These are phyloP conservation scores for Lentinula edodes DNA, from an alignment of 768 basidiomycete genomes.

Conservation along the genomic window DNA sequence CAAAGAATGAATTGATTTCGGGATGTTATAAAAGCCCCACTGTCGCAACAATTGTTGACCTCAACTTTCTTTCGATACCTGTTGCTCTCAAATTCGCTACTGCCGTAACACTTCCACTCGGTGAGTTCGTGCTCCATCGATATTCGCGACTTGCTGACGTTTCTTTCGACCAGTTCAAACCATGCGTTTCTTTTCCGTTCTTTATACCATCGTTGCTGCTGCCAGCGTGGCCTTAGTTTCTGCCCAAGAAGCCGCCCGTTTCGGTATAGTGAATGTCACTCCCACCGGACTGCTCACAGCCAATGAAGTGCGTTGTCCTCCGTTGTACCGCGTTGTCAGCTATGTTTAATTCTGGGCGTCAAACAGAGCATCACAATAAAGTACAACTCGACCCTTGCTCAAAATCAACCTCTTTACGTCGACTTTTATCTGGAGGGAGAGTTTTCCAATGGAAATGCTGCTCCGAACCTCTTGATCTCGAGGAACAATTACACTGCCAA, in stretches of 20 bases:
- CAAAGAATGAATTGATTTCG: neutral
- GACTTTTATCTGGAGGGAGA: constrained; percentile 1
- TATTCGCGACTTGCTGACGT: neutral
- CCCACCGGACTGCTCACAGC: neutral
- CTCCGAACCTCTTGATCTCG: neutral
- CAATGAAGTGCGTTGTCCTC: neutral
- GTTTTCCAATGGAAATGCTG: neutral
- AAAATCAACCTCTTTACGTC: constrained; percentile 2
- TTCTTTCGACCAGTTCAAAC: neutral
- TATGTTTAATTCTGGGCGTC: too few relatives aligned
- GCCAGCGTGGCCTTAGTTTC: neutral
- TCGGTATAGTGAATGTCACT: neutral
- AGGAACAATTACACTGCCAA: neutral
- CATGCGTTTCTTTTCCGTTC: neutral
- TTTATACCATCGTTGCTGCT: neutral
- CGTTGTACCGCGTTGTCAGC: too few relatives aligned
- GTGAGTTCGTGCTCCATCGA: neutral
- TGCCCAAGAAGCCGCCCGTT: constrained; percentile 1
- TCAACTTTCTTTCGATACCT: neutral
- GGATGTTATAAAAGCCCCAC: neutral
- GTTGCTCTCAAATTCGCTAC: neutral
- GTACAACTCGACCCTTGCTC: constrained; percentile 1
- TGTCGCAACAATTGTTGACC: neutral
- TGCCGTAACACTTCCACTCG: neutral
- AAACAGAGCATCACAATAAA: neutral